phyloP scores from a whole-genome alignment of 2,329 filamentous ascomycete species.

The Balansia obtecta region DNA sequence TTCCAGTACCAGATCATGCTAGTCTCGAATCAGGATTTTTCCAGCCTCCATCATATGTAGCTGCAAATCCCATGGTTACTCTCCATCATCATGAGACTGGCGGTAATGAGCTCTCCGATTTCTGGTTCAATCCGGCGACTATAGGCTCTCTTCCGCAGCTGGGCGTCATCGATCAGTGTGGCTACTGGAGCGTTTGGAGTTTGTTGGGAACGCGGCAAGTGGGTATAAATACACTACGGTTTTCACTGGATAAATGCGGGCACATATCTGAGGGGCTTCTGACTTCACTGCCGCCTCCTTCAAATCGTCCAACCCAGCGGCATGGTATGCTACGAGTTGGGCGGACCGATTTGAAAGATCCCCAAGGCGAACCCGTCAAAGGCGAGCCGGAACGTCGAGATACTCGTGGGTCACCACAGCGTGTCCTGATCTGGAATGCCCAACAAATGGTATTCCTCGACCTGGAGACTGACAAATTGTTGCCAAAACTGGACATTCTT shows the following conservation, averaged over 20 bases:
- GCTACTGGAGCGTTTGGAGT: slow-evolving; percentile 58
- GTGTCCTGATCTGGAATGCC: slow-evolving; percentile 25
- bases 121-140: slow-evolving; percentile 47
- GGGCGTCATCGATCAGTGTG: slow-evolving; percentile 51
- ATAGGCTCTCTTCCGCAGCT: slow-evolving; percentile 43
- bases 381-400: slow-evolving; percentile 3
- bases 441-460: slow-evolving; percentile 23
- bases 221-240: slow-evolving; percentile 20
- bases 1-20: slow-evolving; percentile 18
- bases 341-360: slow-evolving; percentile 10
- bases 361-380: slow-evolving; percentile 10
- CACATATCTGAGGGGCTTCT: slow-evolving; percentile 29
- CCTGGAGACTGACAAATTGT: slow-evolving; percentile 18
- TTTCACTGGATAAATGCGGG: slow-evolving; percentile 26
- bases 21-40: slow-evolving; percentile 4
- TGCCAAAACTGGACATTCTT: slow-evolving; percentile 17
- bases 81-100: slow-evolving; percentile 41
- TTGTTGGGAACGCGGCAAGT: slow-evolving; percentile 27
- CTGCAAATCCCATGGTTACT: slow-evolving; percentile 40
- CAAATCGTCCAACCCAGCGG: slow-evolving; percentile 20
- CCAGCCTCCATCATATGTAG: slow-evolving; percentile 36
- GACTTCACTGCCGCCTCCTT: slow-evolving; percentile 17
- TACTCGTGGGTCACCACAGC: slow-evolving; percentile 3
- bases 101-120: slow-evolving; percentile 44
- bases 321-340: slow-evolving; percentile 33